Percentiles rank a stretch among this genome's conserved stretches.
Evolutionary conservation across 768 basidiomycete species (phyloP).

Genomic region (Clavulina sp.): DNA sequence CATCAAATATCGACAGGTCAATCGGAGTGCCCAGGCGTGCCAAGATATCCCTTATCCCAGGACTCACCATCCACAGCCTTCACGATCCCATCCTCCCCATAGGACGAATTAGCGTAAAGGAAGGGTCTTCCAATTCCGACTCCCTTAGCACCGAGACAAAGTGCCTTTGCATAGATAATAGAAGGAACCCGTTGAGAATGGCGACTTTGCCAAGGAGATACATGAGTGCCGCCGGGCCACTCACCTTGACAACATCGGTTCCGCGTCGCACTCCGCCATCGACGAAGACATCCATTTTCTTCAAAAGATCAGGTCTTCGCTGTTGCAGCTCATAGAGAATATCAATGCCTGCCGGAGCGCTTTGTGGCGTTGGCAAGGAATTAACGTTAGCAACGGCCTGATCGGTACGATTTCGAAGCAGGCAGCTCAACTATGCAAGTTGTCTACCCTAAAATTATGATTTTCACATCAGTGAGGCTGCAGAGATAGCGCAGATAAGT

Average conservation of each 20-base stretch:
- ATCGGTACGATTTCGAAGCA: not conserved
- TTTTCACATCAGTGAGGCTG: not conserved
- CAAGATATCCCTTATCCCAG: not conserved
- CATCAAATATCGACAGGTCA: not conserved
- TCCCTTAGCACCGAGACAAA: conserved; percentile 49
- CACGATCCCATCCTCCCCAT: conserved; percentile 19
- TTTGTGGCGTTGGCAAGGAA: conserved; percentile 6
- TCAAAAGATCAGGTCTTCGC: conserved; percentile 39
- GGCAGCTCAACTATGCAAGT: not conserved
- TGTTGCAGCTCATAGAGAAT: conserved; percentile 56
- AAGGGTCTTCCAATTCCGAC: conserved; percentile 78
- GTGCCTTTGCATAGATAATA: conserved; percentile 14
- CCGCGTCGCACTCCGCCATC: conserved; percentile 32
- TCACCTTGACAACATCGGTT: conserved; percentile 27
- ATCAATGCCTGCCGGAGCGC: conserved; percentile 22
- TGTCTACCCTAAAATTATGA: not conserved
- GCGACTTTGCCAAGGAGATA: too few species aligned
- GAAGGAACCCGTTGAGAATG: not conserved
- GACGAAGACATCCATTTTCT: conserved; percentile 25
- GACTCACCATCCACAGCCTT: not conserved
- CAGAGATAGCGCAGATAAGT: conserved; percentile 19
- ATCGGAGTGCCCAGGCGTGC: too few species aligned
- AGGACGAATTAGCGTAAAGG: conserved; percentile 41
- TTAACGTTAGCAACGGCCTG: conserved; percentile 11
- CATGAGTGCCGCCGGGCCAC: conserved; percentile 18